phyloP scores from a whole-genome alignment of 108 stramenopile species.

The Epipyxis sp. region DNA sequence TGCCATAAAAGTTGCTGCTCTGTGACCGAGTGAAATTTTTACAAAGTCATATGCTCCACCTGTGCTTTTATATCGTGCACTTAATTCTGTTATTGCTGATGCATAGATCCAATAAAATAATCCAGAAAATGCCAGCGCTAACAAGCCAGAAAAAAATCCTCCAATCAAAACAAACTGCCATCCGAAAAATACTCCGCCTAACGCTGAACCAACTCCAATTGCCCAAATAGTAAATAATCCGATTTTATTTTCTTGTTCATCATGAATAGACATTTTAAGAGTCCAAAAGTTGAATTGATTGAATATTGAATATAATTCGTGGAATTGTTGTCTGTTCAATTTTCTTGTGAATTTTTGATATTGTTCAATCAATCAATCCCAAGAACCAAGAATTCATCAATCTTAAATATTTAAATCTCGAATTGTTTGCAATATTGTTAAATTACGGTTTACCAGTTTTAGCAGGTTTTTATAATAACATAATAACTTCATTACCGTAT shows the following conservation, averaged over 20 bases:
- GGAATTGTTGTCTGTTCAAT: too few relatives aligned
- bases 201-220: neutral
- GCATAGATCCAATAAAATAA: constrained; percentile 6
- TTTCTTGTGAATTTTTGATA: too few relatives aligned
- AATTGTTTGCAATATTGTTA: too few relatives aligned
- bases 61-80: neutral
- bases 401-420: too few relatives aligned
- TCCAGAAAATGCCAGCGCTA: neutral
- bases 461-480: too few relatives aligned
- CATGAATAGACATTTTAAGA: neutral
- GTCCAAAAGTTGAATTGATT: too few relatives aligned
- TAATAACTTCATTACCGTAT: too few relatives aligned
- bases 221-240: neutral
- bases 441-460: too few relatives aligned
- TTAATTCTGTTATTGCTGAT: neutral
- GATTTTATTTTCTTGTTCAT: neutral
- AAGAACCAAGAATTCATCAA: too few relatives aligned
- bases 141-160: neutral
- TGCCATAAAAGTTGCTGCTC: neutral
- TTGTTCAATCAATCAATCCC: too few relatives aligned
- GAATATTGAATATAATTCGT: too few relatives aligned
- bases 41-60: neutral
- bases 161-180: neutral
- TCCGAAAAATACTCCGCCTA: neutral
- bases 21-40: neutral